Percentiles rank a stretch among this genome's conserved stretches.
Evolutionary conservation across 2,329 filamentous ascomycete genomes (phyloP).

Genomic region (Cordyceps cicadae): DNA sequence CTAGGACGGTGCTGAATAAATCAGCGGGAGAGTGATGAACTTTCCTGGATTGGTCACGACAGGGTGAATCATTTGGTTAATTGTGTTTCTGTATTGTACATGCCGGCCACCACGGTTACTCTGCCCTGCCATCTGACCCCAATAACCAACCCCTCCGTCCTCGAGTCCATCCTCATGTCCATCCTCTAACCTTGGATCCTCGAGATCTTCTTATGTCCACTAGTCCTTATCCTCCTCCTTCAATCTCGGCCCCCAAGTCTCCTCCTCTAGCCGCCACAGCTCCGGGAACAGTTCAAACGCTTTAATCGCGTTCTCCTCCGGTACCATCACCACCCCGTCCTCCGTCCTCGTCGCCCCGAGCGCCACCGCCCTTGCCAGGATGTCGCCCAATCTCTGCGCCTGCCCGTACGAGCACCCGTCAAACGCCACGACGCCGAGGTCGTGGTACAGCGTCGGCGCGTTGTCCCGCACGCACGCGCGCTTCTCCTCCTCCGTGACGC

Average conservation of each 20-base stretch:
- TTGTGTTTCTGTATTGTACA: no score
- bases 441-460: conserved; percentile 19
- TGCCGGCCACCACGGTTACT: no score
- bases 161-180: no score
- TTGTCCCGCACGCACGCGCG: background rate
- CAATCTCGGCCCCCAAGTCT: conserved; percentile 59
- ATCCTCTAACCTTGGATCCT: no score
- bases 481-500: background rate
- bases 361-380: conserved; percentile 18
- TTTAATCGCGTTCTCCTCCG: conserved; percentile 18
- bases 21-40: no score
- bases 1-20: no score
- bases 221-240: conserved; percentile 24
- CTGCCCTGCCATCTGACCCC: no score
- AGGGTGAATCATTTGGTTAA: no score
- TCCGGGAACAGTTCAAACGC: conserved; percentile 49
- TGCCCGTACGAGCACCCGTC: conserved; percentile 19
- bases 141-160: no score
- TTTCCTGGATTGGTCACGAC: no score
- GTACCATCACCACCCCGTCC: background rate
- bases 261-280: conserved; percentile 56
- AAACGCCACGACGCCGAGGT: conserved; percentile 25
- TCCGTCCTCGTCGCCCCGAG: conserved; percentile 5
- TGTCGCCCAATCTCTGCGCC: conserved; percentile 16
- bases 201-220: background rate